Percentiles rank a stretch among this genome's conserved stretches.
Evolutionary conservation across 768 basidiomycete species (phyloP).

Genomic region (Sarcomyxa edulis): DNA sequence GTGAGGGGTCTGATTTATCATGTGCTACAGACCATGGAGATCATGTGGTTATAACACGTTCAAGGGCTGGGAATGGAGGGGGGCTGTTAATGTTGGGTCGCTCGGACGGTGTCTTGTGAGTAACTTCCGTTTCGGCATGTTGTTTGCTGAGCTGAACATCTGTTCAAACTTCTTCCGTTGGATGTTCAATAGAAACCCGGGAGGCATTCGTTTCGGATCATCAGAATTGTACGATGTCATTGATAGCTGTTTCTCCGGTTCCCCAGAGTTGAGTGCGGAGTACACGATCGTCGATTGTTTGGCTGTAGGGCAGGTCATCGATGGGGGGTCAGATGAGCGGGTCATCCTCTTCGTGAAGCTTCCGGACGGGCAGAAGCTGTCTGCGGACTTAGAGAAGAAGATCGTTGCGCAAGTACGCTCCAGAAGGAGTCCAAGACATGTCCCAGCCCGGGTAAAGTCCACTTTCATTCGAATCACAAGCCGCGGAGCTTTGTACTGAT

Average conservation of each 20-base stretch:
- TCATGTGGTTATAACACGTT: slow-evolving; percentile 64
- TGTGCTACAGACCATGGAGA: slow-evolving; percentile 61
- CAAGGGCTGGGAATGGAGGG: slow-evolving; percentile 65
- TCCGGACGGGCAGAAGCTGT: slow-evolving; percentile 40
- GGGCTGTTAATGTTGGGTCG: slow-evolving; percentile 78
- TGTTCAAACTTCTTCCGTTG: slow-evolving; percentile 19
- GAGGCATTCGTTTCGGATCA: slow-evolving; percentile 79
- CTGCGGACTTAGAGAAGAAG: slow-evolving; percentile 44
- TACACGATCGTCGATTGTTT: slow-evolving; percentile 46
- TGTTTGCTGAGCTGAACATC: slow-evolving; percentile 7
- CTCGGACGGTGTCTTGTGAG: slow-evolving; percentile 76
- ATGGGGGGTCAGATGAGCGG: slow-evolving; percentile 63
- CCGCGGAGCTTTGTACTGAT: too few relatives aligned
- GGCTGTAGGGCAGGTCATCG: slow-evolving; percentile 66
- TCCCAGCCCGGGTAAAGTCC: slow-evolving; percentile 59
- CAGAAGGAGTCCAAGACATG: slow-evolving; percentile 68
- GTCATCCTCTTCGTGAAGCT: slow-evolving; percentile 75
- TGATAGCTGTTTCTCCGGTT: slow-evolving; percentile 47
- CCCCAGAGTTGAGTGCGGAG: slow-evolving; percentile 12
- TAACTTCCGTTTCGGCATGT: slow-evolving; percentile 13
- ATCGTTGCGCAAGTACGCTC: slow-evolving; percentile 58
- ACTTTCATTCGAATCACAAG: too few relatives aligned
- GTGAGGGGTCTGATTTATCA: too few relatives aligned
- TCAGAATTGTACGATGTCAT: slow-evolving; percentile 79
- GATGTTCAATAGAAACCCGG: slow-evolving; percentile 59